These are phyloP conservation scores for Ephemerocybe angulata DNA, from an alignment of 768 basidiomycete genomes.

Conservation along the genomic window DNA sequence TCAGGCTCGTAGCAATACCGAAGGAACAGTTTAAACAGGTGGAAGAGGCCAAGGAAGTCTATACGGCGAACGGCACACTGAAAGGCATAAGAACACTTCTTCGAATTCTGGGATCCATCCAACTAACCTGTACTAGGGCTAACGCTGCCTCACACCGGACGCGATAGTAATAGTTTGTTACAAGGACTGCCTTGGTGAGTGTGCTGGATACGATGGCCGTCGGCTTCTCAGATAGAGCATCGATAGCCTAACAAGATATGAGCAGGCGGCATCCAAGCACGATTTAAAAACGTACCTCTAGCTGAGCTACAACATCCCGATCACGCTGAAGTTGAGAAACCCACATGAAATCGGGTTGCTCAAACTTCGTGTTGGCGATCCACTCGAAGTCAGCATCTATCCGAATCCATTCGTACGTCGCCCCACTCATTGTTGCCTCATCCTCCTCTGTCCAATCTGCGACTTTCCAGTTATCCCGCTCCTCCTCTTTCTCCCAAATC, in stretches of 20 bases:
- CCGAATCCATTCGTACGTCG: slow-evolving; percentile 98
- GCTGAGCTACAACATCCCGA: slow-evolving; percentile 93
- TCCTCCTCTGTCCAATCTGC: slow-evolving; percentile 98
- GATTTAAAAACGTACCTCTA: slow-evolving; percentile 70
- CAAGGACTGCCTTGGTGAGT: slow-evolving; percentile 88
- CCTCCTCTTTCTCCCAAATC: slow-evolving; percentile 94
- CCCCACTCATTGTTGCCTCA: slow-evolving; percentile 87
- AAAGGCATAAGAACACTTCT: slow-evolving; percentile 8
- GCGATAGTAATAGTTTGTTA: slow-evolving; percentile 93
- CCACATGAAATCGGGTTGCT: slow-evolving; percentile 99
- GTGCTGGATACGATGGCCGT: slow-evolving; percentile 87
- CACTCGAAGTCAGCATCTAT: slow-evolving; percentile 99
- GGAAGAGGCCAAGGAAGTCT: slow-evolving; percentile 89
- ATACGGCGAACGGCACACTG: slow-evolving; percentile 83
- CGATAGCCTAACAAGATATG: slow-evolving; percentile 64
- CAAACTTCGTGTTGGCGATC: slow-evolving; percentile 89
- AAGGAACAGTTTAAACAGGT: slow-evolving; percentile 92
- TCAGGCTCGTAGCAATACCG: slow-evolving; percentile 88
- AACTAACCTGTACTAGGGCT: slow-evolving; percentile 75
- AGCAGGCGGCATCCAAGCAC: slow-evolving; percentile 1
- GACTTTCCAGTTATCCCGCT: slow-evolving; percentile 93
- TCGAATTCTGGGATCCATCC: slow-evolving; percentile 7
- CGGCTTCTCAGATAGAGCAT: slow-evolving; percentile 77
- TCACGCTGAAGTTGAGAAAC: slow-evolving; percentile 93
- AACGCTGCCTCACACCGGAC: slow-evolving; percentile 92